Percentiles rank a stretch among this genome's conserved stretches.
phyloP scores from a whole-genome alignment of 1,139 yeast genomes.

The Kodamaea arcana region DNA sequence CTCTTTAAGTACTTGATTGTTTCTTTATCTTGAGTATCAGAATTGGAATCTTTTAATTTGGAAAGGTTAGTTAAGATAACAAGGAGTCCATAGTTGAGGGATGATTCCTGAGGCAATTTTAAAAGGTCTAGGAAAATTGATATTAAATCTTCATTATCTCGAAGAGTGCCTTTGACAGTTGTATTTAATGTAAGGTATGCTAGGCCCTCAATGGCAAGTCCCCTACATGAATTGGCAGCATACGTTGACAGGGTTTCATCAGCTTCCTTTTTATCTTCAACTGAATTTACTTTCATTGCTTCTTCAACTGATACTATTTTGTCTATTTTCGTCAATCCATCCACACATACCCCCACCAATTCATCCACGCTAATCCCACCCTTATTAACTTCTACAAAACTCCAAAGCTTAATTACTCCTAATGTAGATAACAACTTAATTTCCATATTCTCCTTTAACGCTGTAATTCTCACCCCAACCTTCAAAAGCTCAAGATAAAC shows the following conservation, averaged over 20 bases:
- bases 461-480: conserved; percentile 14
- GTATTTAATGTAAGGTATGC: conserved; percentile 43
- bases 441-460: conserved; percentile 10
- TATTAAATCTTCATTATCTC: conserved; percentile 31
- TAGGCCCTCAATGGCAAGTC: conserved; percentile 35
- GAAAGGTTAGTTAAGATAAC: conserved; percentile 37
- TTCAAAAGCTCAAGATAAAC: conserved; percentile 28
- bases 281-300: background rate
- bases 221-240: background rate
- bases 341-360: conserved; percentile 1
- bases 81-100: conserved; percentile 31
- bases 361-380: conserved; percentile 3
- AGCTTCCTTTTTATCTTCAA: background rate
- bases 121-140: conserved; percentile 16
- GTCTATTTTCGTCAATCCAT: conserved; percentile 5
- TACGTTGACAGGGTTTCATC: background rate
- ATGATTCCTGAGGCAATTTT: conserved; percentile 1
- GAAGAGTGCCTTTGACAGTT: conserved; percentile 24
- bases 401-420: conserved; percentile 43
- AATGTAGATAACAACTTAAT: conserved; percentile 31
- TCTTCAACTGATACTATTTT: conserved; percentile 4
- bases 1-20: conserved; percentile 32
- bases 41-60: conserved; percentile 19
- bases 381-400: conserved; percentile 26
- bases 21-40: conserved; percentile 9